Evolutionary conservation across 2,329 filamentous ascomycete genomes (phyloP).

Genomic region (Pyricularia grisea): DNA sequence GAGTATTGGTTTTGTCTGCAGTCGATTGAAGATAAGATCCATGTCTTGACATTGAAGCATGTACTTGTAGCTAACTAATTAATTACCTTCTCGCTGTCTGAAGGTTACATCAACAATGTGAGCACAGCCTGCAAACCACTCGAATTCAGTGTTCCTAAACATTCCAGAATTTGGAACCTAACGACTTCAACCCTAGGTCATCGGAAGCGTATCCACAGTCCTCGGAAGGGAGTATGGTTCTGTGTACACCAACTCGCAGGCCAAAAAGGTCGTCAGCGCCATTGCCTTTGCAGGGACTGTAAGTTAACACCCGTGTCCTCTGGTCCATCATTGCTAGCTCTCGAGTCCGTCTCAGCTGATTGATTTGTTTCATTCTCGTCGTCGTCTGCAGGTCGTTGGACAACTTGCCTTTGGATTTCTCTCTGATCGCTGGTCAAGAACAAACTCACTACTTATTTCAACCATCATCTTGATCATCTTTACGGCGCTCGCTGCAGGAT

Average conservation of each 20-base stretch:
- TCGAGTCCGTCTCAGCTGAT: slow-evolving; percentile 4
- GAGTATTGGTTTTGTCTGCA: background rate
- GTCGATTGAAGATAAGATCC: background rate
- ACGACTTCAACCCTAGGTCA: slow-evolving; percentile 45
- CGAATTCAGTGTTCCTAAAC: background rate
- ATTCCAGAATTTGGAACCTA: background rate
- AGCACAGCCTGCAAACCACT: slow-evolving; percentile 11
- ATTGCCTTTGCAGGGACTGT: slow-evolving; percentile 77
- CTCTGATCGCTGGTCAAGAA: slow-evolving; percentile 76
- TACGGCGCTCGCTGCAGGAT: slow-evolving; percentile 66
- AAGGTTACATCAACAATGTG: slow-evolving; percentile 79
- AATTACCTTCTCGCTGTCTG: background rate
- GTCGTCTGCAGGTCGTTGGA: slow-evolving; percentile 48
- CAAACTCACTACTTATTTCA: slow-evolving; percentile 69
- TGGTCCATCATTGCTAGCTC: slow-evolving; percentile 7
- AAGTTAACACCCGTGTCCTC: background rate
- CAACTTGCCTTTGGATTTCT: slow-evolving; percentile 74
- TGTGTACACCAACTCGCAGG: slow-evolving; percentile 58
- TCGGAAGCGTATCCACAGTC: slow-evolving; percentile 78
- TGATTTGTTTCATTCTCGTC: background rate
- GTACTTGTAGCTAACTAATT: background rate
- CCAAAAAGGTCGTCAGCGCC: slow-evolving; percentile 65
- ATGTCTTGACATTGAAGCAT: background rate
- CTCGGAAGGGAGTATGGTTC: slow-evolving; percentile 58
- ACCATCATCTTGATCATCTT: slow-evolving; percentile 81